A percentile compares a stretch with the other conserved stretches of the same genome.
phyloP scores from a whole-genome alignment of 192 early-diverging fungal species.

The Paraglomus occultum region DNA sequence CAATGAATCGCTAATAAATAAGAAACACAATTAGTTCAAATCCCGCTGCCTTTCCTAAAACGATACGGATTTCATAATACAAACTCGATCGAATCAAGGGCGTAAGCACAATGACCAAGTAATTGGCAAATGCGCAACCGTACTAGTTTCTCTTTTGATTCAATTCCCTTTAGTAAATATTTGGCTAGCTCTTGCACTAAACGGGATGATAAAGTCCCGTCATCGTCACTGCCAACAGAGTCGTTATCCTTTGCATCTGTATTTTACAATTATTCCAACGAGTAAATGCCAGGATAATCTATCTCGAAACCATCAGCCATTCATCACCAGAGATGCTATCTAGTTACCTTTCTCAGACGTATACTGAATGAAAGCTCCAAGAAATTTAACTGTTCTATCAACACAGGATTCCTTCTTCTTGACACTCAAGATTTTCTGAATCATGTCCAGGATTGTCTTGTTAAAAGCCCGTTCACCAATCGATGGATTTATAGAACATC shows the following conservation, averaged over 20 bases:
- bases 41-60: not conserved
- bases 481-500: conserved; percentile 44
- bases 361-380: conserved; percentile 72
- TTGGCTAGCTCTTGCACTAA: conserved; percentile 71
- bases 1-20: conserved; percentile 61
- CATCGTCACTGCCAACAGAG: conserved; percentile 34
- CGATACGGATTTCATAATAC: conserved; percentile 8
- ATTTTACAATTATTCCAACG: not conserved
- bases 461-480: conserved; percentile 69
- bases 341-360: conserved; percentile 59
- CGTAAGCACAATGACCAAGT: conserved; percentile 69
- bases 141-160: conserved; percentile 76
- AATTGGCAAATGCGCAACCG: conserved; percentile 76
- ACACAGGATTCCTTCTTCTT: conserved; percentile 71
- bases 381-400: conserved; percentile 71
- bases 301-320: not conserved
- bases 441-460: conserved; percentile 72
- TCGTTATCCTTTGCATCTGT: not conserved
- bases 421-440: conserved; percentile 73
- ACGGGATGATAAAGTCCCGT: conserved; percentile 57
- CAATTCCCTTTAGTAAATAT: conserved; percentile 71
- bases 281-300: not conserved
- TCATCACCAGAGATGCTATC: not conserved
- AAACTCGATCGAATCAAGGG: conserved; percentile 75
- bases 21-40: not conserved